Conservation (phyloP, 352 stramenopile species). For the Aphanomyces invadans region DNA sequence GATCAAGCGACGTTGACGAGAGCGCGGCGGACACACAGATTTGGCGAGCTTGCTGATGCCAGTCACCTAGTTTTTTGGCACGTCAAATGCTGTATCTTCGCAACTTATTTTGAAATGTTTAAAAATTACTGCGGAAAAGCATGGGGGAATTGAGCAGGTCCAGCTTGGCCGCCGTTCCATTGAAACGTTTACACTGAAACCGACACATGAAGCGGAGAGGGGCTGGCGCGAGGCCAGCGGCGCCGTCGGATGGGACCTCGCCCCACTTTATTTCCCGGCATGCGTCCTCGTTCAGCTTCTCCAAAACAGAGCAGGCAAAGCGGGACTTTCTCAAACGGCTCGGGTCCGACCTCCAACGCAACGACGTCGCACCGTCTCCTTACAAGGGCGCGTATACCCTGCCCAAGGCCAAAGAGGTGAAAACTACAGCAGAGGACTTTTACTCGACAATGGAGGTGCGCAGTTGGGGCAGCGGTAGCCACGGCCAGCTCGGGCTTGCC, state of each 20-base stretch:
- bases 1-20: no score
- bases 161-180: no score
- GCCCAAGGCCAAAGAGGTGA: neutral
- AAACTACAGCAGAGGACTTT: neutral
- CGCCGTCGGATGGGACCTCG: neutral
- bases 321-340: conserved; percentile 9
- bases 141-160: no score
- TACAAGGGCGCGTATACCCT: neutral
- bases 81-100: no score
- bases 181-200: no score
- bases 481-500: conserved; percentile 16
- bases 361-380: neutral
- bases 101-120: no score
- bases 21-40: no score
- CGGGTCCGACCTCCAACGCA: conserved; percentile 1
- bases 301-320: conserved; percentile 16
- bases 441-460: conserved; percentile 17
- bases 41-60: no score
- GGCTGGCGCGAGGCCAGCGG: neutral
- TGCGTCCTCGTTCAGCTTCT: neutral
- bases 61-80: no score
- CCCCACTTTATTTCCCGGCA: neutral
- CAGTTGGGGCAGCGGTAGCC: conserved; percentile 17
- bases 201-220: neutral
- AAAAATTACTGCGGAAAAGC: no score